These are phyloP conservation scores for Pyracantha coccinea DNA, from an alignment of 331 rosid genomes.

Conservation along the genomic window DNA sequence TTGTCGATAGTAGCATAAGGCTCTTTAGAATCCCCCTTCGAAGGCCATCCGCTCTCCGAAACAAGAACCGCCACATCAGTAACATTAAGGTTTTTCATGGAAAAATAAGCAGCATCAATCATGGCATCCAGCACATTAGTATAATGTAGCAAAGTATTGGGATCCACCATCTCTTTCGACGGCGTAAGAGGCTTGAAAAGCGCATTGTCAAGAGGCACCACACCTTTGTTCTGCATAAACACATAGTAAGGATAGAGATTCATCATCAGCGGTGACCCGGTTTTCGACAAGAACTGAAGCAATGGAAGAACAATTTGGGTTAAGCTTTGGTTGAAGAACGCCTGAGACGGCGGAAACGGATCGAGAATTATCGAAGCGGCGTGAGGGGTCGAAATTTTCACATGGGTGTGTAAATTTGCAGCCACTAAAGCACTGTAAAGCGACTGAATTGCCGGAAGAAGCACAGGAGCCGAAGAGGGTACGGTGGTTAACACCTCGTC, in stretches of 20 bases:
- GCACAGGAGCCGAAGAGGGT: slow-evolving; percentile 56
- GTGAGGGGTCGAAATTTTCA: slow-evolving; percentile 66
- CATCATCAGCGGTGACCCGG: slow-evolving; percentile 70
- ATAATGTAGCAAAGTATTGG: slow-evolving; percentile 82
- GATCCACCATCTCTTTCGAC: slow-evolving; percentile 78
- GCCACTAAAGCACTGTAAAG: slow-evolving; percentile 62
- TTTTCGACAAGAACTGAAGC: slow-evolving; percentile 53
- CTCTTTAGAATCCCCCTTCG: slow-evolving; percentile 69
- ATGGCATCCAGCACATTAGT: slow-evolving; percentile 76
- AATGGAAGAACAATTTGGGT: slow-evolving; percentile 35
- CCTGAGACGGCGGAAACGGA: slow-evolving; percentile 87
- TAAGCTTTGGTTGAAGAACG: slow-evolving; percentile 69
- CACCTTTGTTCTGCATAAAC: slow-evolving; percentile 68
- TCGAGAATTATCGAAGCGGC: slow-evolving; percentile 56
- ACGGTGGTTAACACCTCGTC: slow-evolving; percentile 75
- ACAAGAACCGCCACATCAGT: slow-evolving; percentile 68
- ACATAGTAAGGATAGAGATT: slow-evolving; percentile 83
- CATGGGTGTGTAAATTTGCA: slow-evolving; percentile 40
- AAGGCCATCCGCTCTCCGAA: slow-evolving; percentile 87
- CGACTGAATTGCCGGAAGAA: slow-evolving; percentile 58
- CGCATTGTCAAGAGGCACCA: slow-evolving; percentile 65
- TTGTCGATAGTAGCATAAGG: slow-evolving; percentile 70
- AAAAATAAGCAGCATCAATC: slow-evolving; percentile 77
- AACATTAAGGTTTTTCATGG: slow-evolving; percentile 77
- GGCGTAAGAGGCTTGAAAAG: slow-evolving; percentile 73